Evolutionary conservation across 345 rosid genomes (phyloP).

Genomic region (Jatropha curcas): DNA sequence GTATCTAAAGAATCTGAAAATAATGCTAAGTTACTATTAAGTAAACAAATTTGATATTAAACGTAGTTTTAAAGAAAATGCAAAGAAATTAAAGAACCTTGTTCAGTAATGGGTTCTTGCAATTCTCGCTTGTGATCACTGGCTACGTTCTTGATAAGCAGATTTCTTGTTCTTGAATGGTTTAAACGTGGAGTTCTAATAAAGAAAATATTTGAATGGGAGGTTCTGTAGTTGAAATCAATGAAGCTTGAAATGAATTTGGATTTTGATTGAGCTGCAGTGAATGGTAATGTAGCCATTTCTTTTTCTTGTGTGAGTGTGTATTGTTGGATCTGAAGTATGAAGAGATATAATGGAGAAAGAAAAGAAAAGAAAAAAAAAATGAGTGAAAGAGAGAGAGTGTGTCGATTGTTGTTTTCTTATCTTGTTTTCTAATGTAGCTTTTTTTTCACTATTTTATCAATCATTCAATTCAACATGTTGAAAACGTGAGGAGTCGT

Average conservation of each 20-base stretch:
- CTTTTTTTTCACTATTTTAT: background rate
- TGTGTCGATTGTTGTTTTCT: conserved; percentile 22
- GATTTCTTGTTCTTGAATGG: conserved; percentile 22
- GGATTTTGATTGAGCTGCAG: conserved; percentile 26
- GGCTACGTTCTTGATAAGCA: conserved; percentile 37
- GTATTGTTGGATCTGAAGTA: background rate
- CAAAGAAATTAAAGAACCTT: conserved; percentile 16
- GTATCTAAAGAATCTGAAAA: conserved; percentile 35
- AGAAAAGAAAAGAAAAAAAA: background rate
- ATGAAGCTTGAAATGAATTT: conserved; percentile 23
- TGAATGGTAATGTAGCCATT: conserved; percentile 43
- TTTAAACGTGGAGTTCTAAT: conserved; percentile 24
- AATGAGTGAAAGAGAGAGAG: conserved; percentile 39
- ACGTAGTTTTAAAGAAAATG: background rate
- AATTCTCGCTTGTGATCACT: conserved; percentile 41
- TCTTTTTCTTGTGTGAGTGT: background rate
- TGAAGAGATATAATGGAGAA: background rate
- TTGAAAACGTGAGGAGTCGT: conserved; percentile 12
- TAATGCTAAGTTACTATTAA: background rate
- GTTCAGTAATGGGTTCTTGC: conserved; percentile 28
- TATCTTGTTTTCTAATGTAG: conserved; percentile 14
- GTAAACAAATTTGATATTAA: background rate
- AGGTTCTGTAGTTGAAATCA: conserved; percentile 24
- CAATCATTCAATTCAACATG: background rate
- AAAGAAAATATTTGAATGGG: conserved; percentile 30